Base-by-base conservation (phyloP, 768 basidiomycete species). In the Leccinum incarnatum region DNA sequence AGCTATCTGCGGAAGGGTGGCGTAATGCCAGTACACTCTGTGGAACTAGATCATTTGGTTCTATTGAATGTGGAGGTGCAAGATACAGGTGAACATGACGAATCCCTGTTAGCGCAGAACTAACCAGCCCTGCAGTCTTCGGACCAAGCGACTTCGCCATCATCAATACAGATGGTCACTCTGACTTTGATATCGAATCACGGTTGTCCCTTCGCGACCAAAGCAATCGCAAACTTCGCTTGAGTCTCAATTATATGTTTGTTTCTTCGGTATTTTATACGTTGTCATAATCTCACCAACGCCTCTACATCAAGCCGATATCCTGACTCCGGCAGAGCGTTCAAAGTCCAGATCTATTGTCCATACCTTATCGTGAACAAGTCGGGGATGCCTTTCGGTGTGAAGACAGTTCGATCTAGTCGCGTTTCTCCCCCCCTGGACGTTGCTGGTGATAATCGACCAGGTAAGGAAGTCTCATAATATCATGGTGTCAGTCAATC, bases 101-200 rank as follows among this genome's bases (percentile, higher is more conserved):
- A 17, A 21, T 32, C 36, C 27, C 37, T 54, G 19, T 30, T 34
- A 21, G 56, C 23, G 19, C 25, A 11, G 6, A 21, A 34, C 57
- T 58, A 46, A 68, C 25, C 2, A 21, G 21, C 21, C 21, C 45
- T 54, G 4, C 65, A 96, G 94, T 85, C 14, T 93, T 95, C 78
- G 90, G 89, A 67, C 89, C 93, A 15, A 96, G 95, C 70, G 95
- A 98, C 58, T 99, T 97, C 65, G 89, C 94, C 3, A 98, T 99
- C 73, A 95, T 99, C 75, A 98, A 94, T 68, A 93, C 92, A 15
- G 94, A 97, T 69, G 87, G 86, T 29, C 85, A 92, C 55, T 90
- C 94, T 3, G 95, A 95, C 73, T 93, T 94, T 62, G 90, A 89
- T 59, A 80, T 85, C 55, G 97, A 95, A 72, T 83, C 79, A 53